These are phyloP conservation scores for Breviolum minutum DNA, from an alignment of 73 alveolate genomes.

Conservation along the genomic window DNA sequence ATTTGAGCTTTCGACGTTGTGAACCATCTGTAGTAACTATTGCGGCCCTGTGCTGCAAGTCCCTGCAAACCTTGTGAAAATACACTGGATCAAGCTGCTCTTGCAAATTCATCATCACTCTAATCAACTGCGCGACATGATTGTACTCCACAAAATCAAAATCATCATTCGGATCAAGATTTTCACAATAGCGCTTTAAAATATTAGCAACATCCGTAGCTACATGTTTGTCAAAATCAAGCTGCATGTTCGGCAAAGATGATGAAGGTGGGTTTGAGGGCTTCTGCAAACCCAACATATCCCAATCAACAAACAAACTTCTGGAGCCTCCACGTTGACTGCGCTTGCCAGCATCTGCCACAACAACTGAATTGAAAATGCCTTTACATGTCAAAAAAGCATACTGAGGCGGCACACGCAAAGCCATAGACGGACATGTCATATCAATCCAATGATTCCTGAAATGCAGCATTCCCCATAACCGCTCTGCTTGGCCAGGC, in stretches of 20 bases:
- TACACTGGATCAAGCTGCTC: constrained; percentile 31
- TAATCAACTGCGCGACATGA: neutral
- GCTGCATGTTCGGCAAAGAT: neutral
- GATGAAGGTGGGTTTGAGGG: neutral
- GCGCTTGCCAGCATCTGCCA: neutral
- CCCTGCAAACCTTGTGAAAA: constrained; percentile 26
- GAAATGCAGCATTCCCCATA: neutral
- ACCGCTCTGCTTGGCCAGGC: constrained; percentile 54
- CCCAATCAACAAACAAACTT: neutral
- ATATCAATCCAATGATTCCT: neutral
- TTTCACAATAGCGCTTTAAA: neutral
- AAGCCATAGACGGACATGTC: neutral
- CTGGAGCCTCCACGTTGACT: neutral
- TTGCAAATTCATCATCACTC: neutral
- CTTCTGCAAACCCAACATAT: neutral
- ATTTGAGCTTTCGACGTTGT: neutral
- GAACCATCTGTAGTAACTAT: neutral
- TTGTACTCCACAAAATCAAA: neutral
- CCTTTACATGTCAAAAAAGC: neutral
- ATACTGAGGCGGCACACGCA: constrained; percentile 1
- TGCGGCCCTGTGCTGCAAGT: neutral
- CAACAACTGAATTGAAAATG: neutral
- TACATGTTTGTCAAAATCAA: neutral
- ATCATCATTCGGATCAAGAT: neutral
- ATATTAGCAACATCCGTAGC: neutral